A percentile compares a stretch with the other conserved stretches of the same genome.
Conservation (phyloP, 345 rosid species). For the Brassica nigra region DNA sequence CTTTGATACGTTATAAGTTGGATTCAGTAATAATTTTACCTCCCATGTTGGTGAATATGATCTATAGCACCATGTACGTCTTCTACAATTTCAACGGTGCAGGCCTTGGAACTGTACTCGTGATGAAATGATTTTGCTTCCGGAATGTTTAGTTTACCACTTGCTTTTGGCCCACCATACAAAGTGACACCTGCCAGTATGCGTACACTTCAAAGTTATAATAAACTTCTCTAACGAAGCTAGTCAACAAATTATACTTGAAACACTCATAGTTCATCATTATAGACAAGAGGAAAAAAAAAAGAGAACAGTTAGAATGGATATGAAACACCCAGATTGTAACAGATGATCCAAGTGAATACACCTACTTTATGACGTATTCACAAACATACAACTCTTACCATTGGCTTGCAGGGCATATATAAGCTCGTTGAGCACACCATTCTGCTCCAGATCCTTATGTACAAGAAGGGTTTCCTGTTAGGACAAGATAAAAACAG, state of each 20-base stretch:
- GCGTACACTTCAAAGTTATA: not conserved
- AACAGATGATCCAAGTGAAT: not conserved
- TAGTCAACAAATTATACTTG: constrained; percentile 8
- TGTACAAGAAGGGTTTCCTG: constrained; percentile 98
- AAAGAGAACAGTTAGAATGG: not conserved
- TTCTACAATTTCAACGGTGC: constrained; percentile 90
- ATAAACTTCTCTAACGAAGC: constrained; percentile 1
- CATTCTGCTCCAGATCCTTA: constrained; percentile 67
- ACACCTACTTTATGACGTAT: not conserved
- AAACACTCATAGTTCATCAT: not conserved
- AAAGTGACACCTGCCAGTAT: constrained; percentile 66
- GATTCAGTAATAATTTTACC: constrained; percentile 46
- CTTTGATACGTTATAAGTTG: not conserved
- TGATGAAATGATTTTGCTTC: constrained; percentile 67
- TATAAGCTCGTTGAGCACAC: constrained; percentile 58
- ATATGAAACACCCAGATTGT: too few relatives aligned
- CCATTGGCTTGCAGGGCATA: constrained; percentile 66
- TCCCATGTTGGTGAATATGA: constrained; percentile 93
- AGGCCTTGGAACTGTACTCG: constrained; percentile 85
- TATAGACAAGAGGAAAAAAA: not conserved
- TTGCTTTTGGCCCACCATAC: constrained; percentile 84
- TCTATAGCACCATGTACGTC: constrained; percentile 77
- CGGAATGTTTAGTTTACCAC: constrained; percentile 57
- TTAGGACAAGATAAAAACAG: constrained; percentile 12
- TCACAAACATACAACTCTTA: constrained; percentile 21